Base-by-base conservation (phyloP, 164 flowering plant species). In the Umbilicus rupestris region DNA sequence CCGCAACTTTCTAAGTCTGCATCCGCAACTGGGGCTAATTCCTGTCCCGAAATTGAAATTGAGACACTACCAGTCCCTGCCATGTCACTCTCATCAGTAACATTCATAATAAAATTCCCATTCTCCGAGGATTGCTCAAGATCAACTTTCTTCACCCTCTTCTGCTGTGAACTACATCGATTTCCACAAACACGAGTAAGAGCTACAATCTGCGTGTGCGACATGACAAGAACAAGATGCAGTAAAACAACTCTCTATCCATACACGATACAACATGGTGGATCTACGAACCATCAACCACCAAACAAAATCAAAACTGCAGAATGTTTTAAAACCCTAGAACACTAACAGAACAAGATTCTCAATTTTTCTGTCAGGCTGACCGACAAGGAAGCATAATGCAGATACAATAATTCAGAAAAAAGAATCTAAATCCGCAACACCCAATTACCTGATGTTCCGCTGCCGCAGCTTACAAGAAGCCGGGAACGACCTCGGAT, bases 81-180 rank as follows among this genome's bases (percentile, higher is more conserved):
- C 5, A 69, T 42, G 66, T 55, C 65, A 45, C 30, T 71, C 63
- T 83, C 79, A 45, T 35, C 37, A 35, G 7, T 35, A 35, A 35
- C 37, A 35, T 35, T 35, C 37, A 35, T 35, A 7, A 35, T 35
- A 35, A 35, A 35, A 3, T 35, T 35, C 37, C 37, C 37, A 35
- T 35, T 35, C 37, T 72, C 50, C 19, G 81, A 80, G 63, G 65
- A 68, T 39, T 44, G 73, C 65, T 79, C 75, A 28, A 74, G 74
- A 55, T 82, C 66, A 3, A 69, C 49, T 75, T 84, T 84, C 81
- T 85, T 92, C 30, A 71, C 63, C 16, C 80, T 87, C 82, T 75
- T 85, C 12, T 70, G 76, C 63, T 74, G 84, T 12, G 84, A 83
- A 70, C 95, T 89, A 85, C 74, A 78, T 4, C 68, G 35, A 67